These are phyloP conservation scores for Trapa bicornis DNA, from an alignment of 345 rosid genomes.

Conservation along the genomic window DNA sequence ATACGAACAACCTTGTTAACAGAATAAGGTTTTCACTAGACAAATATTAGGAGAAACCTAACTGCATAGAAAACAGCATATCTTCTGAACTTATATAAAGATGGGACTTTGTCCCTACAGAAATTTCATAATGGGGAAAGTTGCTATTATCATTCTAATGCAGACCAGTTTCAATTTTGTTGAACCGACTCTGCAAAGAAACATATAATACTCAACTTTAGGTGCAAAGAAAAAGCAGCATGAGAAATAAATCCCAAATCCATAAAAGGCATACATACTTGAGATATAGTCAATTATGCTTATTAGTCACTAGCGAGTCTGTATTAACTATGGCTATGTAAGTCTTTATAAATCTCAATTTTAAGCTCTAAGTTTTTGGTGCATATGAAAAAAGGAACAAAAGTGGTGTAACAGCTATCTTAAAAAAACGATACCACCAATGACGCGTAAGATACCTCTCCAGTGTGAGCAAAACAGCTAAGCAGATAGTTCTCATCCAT, in stretches of 20 bases:
- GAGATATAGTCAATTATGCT: not conserved
- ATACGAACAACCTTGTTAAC: no score
- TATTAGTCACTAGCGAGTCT: not conserved
- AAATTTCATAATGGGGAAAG: no score
- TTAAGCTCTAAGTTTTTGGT: not conserved
- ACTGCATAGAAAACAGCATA: no score
- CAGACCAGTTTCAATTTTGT: not conserved
- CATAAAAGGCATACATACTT: not conserved
- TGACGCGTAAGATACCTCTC: conserved; percentile 41
- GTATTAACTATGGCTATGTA: not conserved
- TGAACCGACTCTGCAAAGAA: not conserved
- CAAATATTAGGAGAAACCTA: no score
- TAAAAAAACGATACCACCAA: not conserved
- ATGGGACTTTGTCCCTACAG: no score
- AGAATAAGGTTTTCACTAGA: no score
- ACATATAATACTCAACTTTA: not conserved
- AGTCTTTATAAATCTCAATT: no score
- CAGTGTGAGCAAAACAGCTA: conserved; percentile 36
- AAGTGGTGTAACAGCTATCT: not conserved
- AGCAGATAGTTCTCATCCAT: conserved; percentile 83
- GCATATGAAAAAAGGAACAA: not conserved
- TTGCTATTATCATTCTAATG: no score
- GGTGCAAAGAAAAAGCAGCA: not conserved
- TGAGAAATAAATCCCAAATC: not conserved
- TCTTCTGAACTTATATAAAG: no score